Base-by-base conservation (phyloP, 352 stramenopile genomes). In the Elongisporangium undulatum region DNA sequence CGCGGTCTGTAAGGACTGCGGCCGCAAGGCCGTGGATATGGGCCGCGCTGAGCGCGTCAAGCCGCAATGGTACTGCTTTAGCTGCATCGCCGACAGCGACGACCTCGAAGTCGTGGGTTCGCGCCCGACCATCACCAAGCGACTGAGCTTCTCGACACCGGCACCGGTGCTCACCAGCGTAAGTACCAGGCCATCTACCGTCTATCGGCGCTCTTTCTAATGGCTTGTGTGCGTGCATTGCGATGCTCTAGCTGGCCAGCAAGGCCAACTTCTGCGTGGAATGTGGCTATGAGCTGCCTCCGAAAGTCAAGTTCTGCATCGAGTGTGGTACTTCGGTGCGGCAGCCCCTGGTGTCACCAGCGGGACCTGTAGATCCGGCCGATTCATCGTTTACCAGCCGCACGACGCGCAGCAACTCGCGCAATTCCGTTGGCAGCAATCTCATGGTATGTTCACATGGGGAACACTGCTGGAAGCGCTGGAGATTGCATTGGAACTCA, bases 241-340 rank as follows among this genome's bases (percentile, higher is more conserved):
- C 13, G 48, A 34, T 58, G 48, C 3, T 41, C 51, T 34, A 91
- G 81, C 62, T 89, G 49, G 66, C 76, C 22, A 90, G 75, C 56
- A 72, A 71, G n/a, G 65, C 74, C 62, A 92, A 92, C 63, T 92
- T 92, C 56, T 92, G 82, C 55, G 87, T 95, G 52, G 85, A 95
- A 58, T 95, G 85, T 61, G 85, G 85, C 45, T 85, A 95, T 53
- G 85, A 95, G 21, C 58, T 95, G 51, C 79, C 83, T 10, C 68
- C 71, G 17, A 69, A 77, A 24, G 85, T 95, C 23, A 95, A 95
- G 59, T 92, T 95, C 21, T 95, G 85, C 51, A 95, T 95, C 59
- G 83, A 95, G 57, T 95, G 85, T 55, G 85, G 85, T 16, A 91
- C 84, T 4, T 74, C 79, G 0, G 82, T 91, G 41, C 64, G 75